These are phyloP conservation scores for Candida nanaspora DNA, from an alignment of 805 yeast species.

Conservation along the genomic window DNA sequence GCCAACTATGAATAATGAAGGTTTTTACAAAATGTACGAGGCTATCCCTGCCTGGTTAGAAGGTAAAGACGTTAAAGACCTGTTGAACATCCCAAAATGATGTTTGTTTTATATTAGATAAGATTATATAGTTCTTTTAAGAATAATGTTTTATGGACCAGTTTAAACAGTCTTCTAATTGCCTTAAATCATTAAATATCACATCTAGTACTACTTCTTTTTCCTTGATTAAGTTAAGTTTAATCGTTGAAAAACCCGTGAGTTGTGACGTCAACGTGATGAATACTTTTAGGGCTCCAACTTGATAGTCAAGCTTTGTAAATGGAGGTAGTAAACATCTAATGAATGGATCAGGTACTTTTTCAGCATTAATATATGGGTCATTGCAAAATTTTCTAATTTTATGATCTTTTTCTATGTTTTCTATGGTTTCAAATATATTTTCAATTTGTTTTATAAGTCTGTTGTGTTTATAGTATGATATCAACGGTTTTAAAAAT, in stretches of 20 bases:
- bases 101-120: too few relatives aligned
- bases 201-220: constrained; percentile 30
- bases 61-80: background rate
- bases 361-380: constrained; percentile 5
- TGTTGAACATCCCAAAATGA: background rate
- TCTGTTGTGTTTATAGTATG: constrained; percentile 49
- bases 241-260: background rate
- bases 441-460: constrained; percentile 28
- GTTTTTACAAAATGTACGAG: background rate
- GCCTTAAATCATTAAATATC: constrained; percentile 42
- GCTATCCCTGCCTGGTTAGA: background rate
- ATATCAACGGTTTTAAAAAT: constrained; percentile 50
- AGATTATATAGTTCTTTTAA: too few relatives aligned
- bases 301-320: constrained; percentile 11
- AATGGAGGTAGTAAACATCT: constrained; percentile 16
- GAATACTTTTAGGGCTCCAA: constrained; percentile 7
- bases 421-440: constrained; percentile 11
- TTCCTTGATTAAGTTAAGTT: background rate
- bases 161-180: constrained; percentile 46
- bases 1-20: background rate
- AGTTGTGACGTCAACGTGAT: constrained; percentile 7
- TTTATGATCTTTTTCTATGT: constrained; percentile 8
- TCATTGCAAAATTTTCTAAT: constrained; percentile 14
- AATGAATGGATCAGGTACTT: constrained; percentile 11
- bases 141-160: constrained; percentile 38